phyloP scores from a whole-genome alignment of 2,329 filamentous ascomycete species.

The Cladosporium sp. region DNA sequence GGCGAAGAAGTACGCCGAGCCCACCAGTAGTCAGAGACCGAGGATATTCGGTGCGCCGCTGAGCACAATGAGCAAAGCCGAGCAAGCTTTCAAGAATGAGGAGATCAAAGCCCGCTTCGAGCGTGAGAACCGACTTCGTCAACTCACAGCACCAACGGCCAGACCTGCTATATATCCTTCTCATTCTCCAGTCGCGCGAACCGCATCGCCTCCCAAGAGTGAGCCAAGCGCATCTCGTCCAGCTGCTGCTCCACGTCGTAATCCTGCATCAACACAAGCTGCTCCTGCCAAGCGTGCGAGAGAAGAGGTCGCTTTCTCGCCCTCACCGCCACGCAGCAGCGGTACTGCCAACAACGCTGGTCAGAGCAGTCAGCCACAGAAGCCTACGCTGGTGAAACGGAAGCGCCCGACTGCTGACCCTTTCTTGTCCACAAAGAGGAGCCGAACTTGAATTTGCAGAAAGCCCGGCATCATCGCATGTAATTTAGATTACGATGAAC shows the following conservation, averaged over 20 bases:
- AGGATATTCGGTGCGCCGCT: background rate
- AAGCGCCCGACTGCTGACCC: conserved; percentile 8
- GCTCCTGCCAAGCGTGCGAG: background rate
- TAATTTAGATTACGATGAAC: no score
- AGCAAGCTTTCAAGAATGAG: conserved; percentile 1
- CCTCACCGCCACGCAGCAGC: conserved; percentile 2
- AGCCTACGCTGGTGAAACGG: background rate
- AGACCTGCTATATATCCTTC: conserved; percentile 1
- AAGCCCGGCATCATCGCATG: no score
- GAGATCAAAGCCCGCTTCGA: background rate
- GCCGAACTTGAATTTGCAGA: background rate
- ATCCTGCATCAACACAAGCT: background rate
- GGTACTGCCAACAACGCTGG: background rate
- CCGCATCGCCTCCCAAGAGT: background rate
- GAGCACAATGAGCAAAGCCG: background rate
- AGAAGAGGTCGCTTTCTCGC: background rate
- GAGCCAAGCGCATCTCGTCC: background rate
- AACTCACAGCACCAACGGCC: background rate
- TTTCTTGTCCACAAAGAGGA: conserved; percentile 2
- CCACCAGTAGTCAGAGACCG: background rate
- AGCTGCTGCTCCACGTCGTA: background rate
- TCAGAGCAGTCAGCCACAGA: conserved; percentile 1
- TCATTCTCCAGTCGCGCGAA: background rate
- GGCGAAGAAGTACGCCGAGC: conserved; percentile 6
- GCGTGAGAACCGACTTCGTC: background rate